Evolutionary conservation across 176 grass and related monocot genomes (phyloP).

Genomic region (Avena insularis): DNA sequence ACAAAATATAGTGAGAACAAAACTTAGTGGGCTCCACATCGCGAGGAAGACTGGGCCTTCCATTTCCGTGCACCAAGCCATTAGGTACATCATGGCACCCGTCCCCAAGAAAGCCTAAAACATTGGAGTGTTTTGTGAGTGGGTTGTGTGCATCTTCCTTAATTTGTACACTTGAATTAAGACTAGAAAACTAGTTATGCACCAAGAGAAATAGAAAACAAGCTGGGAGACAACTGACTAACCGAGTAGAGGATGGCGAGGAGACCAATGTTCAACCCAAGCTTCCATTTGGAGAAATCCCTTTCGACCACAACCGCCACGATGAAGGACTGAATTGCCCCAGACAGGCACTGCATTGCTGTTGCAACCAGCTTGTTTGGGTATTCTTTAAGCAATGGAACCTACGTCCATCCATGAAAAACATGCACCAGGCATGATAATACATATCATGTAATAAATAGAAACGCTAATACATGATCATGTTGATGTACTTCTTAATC

Average conservation of each 20-base stretch:
- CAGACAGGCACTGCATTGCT: constrained; percentile 47
- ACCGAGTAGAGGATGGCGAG: constrained; percentile 55
- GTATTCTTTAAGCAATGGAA: constrained; percentile 67
- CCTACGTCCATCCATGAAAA: background rate
- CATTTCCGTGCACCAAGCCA: constrained; percentile 75
- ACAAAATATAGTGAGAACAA: constrained; percentile 62
- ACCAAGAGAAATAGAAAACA: background rate
- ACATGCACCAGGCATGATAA: background rate
- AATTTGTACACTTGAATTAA: background rate
- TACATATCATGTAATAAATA: background rate
- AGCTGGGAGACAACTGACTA: background rate
- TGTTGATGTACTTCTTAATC: too few relatives aligned
- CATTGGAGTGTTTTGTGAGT: background rate
- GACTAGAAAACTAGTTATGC: background rate
- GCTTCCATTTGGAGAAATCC: constrained; percentile 58
- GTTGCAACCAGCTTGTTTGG: constrained; percentile 75
- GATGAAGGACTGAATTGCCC: constrained; percentile 53
- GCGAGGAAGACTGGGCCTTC: constrained; percentile 61
- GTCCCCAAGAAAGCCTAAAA: constrained; percentile 45
- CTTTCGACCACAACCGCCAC: constrained; percentile 60
- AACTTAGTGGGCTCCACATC: constrained; percentile 62
- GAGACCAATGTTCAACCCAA: constrained; percentile 57
- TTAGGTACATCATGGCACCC: constrained; percentile 67
- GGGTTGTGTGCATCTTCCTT: background rate
- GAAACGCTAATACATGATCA: background rate